A percentile compares a stretch with the other conserved stretches of the same genome.
Conservation (phyloP, 495 filamentous ascomycete genomes). For the Aeminium ludgeri region DNA sequence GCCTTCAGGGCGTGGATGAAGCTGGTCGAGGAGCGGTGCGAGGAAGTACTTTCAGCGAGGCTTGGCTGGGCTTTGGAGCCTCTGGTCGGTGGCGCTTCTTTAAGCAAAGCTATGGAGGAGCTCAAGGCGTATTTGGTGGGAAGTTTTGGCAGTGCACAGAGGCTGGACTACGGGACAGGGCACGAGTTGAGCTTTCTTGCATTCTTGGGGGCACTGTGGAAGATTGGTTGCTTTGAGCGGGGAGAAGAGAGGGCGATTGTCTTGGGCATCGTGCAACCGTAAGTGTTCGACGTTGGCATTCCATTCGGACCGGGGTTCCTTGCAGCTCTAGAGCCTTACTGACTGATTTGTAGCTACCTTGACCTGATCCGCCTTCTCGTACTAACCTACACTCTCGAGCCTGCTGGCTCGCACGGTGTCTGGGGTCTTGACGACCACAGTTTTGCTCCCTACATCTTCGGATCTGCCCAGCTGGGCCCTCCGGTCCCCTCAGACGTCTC, state of each 20-base stretch:
- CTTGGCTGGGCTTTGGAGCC: conserved; percentile 28
- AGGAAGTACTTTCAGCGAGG: conserved; percentile 21
- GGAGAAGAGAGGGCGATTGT: conserved; percentile 59
- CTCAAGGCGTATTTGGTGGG: conserved; percentile 66
- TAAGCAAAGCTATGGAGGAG: conserved; percentile 33
- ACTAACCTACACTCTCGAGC: conserved; percentile 84
- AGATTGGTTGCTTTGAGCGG: conserved; percentile 55
- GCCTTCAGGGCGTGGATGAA: conserved; percentile 73
- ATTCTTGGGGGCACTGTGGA: conserved; percentile 81
- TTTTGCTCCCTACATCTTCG: conserved; percentile 93
- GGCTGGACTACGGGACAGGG: conserved; percentile 89
- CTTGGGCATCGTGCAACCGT: conserved; percentile 67
- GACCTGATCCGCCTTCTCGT: conserved; percentile 70
- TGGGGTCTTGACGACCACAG: conserved; percentile 97
- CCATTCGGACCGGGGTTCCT: too few relatives aligned
- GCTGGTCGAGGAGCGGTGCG: conserved; percentile 41
- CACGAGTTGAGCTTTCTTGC: conserved; percentile 91
- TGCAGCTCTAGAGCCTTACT: background rate
- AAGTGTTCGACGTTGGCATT: conserved; percentile 20
- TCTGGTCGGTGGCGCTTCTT: conserved; percentile 26
- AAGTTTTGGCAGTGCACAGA: conserved; percentile 71
- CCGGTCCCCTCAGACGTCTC: conserved; percentile 7
- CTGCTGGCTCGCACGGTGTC: conserved; percentile 60
- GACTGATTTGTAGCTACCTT: conserved; percentile 44
- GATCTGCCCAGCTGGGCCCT: conserved; percentile 71